Evolutionary conservation across 371 early-diverging fungal genomes (phyloP).

Genomic region (Basidiobolus meristosporus): DNA sequence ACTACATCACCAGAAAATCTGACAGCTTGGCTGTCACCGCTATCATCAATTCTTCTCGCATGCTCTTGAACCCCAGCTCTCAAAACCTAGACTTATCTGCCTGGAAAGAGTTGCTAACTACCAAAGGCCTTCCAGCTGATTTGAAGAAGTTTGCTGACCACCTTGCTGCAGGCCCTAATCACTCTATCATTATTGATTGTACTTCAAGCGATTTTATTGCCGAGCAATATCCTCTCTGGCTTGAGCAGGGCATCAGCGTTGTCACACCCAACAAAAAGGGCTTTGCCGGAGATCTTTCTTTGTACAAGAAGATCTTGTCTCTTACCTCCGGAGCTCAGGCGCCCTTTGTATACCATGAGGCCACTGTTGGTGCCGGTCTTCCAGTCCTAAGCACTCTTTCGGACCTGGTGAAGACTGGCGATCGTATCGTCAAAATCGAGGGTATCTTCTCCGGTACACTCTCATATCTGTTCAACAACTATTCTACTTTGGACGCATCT

Average conservation of each 20-base stretch:
- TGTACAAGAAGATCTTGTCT: conserved; percentile 51
- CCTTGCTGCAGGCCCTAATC: conserved; percentile 15
- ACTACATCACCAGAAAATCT: conserved; percentile 1
- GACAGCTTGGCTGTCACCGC: background rate
- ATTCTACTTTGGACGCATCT: conserved; percentile 33
- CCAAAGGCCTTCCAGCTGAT: no score
- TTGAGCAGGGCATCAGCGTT: conserved; percentile 56
- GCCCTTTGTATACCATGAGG: conserved; percentile 68
- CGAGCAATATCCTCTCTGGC: conserved; percentile 60
- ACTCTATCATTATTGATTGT: conserved; percentile 73
- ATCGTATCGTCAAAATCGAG: conserved; percentile 76
- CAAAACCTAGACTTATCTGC: no score
- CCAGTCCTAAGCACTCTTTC: conserved; percentile 83
- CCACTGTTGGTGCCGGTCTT: conserved; percentile 95
- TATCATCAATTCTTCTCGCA: conserved; percentile 4
- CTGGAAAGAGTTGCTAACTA: no score
- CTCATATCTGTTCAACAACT: conserved; percentile 89
- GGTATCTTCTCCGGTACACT: conserved; percentile 95
- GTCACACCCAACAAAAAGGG: conserved; percentile 97
- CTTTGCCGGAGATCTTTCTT: conserved; percentile 47
- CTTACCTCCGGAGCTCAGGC: conserved; percentile 17
- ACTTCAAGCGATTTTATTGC: conserved; percentile 71
- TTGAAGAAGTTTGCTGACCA: conserved; percentile 26
- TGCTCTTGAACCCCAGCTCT: conserved; percentile 10
- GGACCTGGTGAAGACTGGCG: conserved; percentile 81